phyloP scores from a whole-genome alignment of 768 basidiomycete species.

The Amanita jacksonii region DNA sequence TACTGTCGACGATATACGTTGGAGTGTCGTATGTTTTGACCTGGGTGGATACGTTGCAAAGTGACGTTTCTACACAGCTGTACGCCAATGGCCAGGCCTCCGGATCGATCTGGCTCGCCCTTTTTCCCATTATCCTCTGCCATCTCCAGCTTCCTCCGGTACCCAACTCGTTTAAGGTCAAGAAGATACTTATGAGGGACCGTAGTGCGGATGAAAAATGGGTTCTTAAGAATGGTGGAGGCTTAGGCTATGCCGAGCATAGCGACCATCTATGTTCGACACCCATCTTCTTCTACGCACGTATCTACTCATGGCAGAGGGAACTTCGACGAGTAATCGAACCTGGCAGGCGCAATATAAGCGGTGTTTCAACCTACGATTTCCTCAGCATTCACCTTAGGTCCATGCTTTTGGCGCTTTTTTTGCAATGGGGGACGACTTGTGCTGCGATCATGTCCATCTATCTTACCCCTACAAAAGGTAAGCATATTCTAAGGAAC shows the following conservation, averaged over 20 bases:
- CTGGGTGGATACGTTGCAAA: constrained; percentile 17
- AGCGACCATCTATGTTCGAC: constrained; percentile 10
- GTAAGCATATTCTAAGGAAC: constrained; percentile 2
- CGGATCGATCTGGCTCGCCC: constrained; percentile 36
- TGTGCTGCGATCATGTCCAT: constrained; percentile 18
- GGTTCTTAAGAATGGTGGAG: no score
- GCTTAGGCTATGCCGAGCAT: background rate
- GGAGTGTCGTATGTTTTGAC: constrained; percentile 29
- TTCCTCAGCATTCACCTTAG: background rate
- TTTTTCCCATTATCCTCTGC: constrained; percentile 31
- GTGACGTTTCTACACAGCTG: constrained; percentile 13
- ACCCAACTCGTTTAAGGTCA: constrained; percentile 22
- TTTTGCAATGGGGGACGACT: constrained; percentile 21
- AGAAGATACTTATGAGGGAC: constrained; percentile 20
- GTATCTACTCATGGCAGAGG: constrained; percentile 9
- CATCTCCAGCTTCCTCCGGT: constrained; percentile 33
- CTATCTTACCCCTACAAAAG: constrained; percentile 19
- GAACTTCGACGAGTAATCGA: background rate
- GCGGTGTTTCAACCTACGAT: background rate
- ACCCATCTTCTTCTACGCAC: constrained; percentile 13
- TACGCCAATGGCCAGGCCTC: constrained; percentile 29
- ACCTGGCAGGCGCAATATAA: background rate
- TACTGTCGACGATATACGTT: constrained; percentile 30
- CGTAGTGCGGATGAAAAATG: constrained; percentile 18
- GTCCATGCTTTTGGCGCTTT: constrained; percentile 14